Evolutionary conservation across 2,329 filamentous ascomycete species (phyloP), one percentile per base, ranked within the genome.

Genomic region (Bipolaris sorokiniana): DNA sequence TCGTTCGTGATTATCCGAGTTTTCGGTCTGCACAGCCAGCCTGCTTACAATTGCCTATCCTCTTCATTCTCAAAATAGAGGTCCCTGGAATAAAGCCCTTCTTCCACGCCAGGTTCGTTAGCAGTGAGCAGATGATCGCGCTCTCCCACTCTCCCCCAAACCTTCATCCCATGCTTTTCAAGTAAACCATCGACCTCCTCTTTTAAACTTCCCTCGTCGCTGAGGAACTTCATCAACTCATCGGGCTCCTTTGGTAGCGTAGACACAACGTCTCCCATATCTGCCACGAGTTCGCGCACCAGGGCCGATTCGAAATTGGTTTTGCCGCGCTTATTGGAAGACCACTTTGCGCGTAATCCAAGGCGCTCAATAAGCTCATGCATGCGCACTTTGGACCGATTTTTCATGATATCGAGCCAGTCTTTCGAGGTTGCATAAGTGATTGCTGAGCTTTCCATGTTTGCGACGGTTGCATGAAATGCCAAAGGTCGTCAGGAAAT

Each of bases 371-470:
- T 75, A n/a, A 75, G 56, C 51, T 74, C 72, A 52, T 75, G 73
- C 73, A 75, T 75, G 48, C 71, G 69, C 28, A 73, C 62, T 52
- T 72, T 73, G 31, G 69, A 73, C 11, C 71, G 59, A 52, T 75
- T 75, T 47, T 73, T 73, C 72, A 74, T 74, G 20, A 74, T 73
- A 55, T 75, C 73, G 47, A 74, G 58, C 73, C 73, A 75, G 63
- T 75, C 72, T 55, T 73, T 73, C 41, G 67, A 65, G 48, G 63
- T 66, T 40, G 72, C 72, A 52, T 74, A 74, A 7, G 59, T 57
- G 40, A 75, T 71, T 23, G 63, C 62, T 15, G 63, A 59, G 54
- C 66, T 55, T 50, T 71, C 65, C 68, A 71, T 69, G 54, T 31
- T 15, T 51, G 55, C 36, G 23, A 47, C 49, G 47, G 51, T 48